Percentiles rank a stretch among this genome's conserved stretches.
Conservation (phyloP, 306 rosid species). For the Prunus mongolica region DNA sequence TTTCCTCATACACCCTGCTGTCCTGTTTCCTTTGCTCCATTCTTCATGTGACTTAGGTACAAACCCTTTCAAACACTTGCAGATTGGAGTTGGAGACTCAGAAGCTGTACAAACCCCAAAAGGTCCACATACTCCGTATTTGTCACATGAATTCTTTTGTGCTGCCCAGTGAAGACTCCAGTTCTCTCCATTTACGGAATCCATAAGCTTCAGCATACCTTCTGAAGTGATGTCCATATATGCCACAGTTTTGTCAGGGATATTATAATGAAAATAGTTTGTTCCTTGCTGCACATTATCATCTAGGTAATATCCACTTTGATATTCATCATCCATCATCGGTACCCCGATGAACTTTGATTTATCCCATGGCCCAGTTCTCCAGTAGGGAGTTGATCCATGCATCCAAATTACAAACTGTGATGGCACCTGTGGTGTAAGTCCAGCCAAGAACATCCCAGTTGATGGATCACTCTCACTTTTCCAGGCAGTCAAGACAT, state of each 20-base stretch:
- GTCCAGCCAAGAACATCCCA: conserved; percentile 24
- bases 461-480: conserved; percentile 37
- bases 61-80: conserved; percentile 8
- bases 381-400: conserved; percentile 27
- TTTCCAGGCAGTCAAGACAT: conserved; percentile 39
- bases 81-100: background rate
- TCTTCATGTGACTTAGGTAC: background rate
- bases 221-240: conserved; percentile 16
- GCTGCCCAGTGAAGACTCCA: background rate
- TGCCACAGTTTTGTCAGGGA: background rate
- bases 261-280: conserved; percentile 10
- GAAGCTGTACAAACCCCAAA: background rate
- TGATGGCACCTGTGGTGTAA: conserved; percentile 26
- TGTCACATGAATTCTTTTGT: background rate
- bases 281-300: conserved; percentile 27
- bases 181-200: background rate
- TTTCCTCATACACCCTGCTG: conserved; percentile 15
- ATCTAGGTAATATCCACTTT: conserved; percentile 15
- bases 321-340: conserved; percentile 21
- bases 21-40: conserved; percentile 11
- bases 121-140: background rate
- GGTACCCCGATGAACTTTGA: conserved; percentile 40
- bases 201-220: background rate
- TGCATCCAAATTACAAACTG: conserved; percentile 31
- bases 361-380: conserved; percentile 58